Conservation (phyloP, 495 filamentous ascomycete species). For the Penicillium waksmanii region DNA sequence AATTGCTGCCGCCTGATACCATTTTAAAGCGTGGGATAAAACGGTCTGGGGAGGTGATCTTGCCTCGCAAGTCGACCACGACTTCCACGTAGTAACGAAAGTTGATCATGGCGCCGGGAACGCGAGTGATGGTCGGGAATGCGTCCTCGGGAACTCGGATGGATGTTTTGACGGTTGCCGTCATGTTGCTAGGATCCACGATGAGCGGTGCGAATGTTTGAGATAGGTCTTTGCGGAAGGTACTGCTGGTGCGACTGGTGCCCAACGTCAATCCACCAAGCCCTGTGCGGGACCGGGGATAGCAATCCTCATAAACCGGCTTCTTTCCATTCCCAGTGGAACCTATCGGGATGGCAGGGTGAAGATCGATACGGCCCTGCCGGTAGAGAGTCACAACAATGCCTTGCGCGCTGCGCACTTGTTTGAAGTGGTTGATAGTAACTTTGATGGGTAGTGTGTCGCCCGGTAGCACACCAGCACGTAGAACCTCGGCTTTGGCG, state of each 20-base stretch:
- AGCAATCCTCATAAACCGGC: conserved; percentile 77
- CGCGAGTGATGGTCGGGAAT: conserved; percentile 88
- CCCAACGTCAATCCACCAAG: conserved; percentile 81
- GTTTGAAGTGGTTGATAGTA: conserved; percentile 80
- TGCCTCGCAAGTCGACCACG: conserved; percentile 88
- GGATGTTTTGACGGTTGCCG: conserved; percentile 74
- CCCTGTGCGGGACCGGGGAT: conserved; percentile 72
- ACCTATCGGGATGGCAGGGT: conserved; percentile 69
- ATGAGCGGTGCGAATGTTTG: conserved; percentile 87
- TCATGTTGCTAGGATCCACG: conserved; percentile 78
- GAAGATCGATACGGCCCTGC: conserved; percentile 87
- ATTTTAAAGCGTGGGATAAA: conserved; percentile 62
- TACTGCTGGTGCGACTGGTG: conserved; percentile 77
- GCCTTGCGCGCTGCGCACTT: conserved; percentile 85
- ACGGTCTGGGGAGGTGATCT: conserved; percentile 69
- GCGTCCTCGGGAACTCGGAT: conserved; percentile 86
- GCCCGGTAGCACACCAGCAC: conserved; percentile 83
- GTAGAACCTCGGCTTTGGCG: conserved; percentile 79
- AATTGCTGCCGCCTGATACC: conserved; percentile 50
- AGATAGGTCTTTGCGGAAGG: conserved; percentile 90
- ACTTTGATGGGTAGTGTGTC: conserved; percentile 81
- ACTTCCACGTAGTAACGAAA: conserved; percentile 95
- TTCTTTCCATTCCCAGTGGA: conserved; percentile 64
- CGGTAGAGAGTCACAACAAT: conserved; percentile 93
- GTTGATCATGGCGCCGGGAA: conserved; percentile 88